Evolutionary conservation across 208 protist genomes (phyloP), one percentile per base, ranked within the genome.

Genomic region (Leishmania tropica): DNA sequence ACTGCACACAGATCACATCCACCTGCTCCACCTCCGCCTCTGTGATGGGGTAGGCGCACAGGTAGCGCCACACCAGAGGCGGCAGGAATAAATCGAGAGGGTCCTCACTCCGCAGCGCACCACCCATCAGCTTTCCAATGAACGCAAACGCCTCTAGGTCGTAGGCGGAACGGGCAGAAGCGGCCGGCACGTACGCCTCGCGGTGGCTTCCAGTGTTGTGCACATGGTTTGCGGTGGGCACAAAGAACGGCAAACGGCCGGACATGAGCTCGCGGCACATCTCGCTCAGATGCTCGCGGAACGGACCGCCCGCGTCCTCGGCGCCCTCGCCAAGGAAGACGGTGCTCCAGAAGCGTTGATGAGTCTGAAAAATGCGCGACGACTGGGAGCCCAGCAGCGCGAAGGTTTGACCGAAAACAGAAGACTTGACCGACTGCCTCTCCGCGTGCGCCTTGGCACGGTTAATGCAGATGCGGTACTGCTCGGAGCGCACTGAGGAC

Each of bases 81-180:
- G 98, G 96, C 47, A 99, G 85, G 84, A 96, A 94, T 31, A 99
- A 86, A 45, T 92, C 87, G 21, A 99, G 88, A 47, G 97, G 93
- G 51, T 99, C 90, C 62, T 95, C 93, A 45, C 88, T 94, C 77
- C 98, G 93, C 75, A 99, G 83, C 42, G 95, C 96, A 58, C 97
- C 91, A 64, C 98, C 99, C 96, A 99, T 99, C 64, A 99, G 85
- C 67, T 89, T 85, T 17, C 98, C 98, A n/a, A 99, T 40, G 81
- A 99, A 98, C n/a, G 86, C 80, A 75, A 96, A 99, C 45, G 94
- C 94, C 13, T 87, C 76, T 19, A 97, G 70, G 65, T 97, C 86
- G 47, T 87, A 83, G 24, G 85, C 48, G 48, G 80, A 80, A 71
- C 53, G 84, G 47, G 96, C 93, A 47, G 88, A 88, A 37, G 97